Evolutionary conservation across 1,139 yeast species (phyloP).

Genomic region (Hansenula sp.): DNA sequence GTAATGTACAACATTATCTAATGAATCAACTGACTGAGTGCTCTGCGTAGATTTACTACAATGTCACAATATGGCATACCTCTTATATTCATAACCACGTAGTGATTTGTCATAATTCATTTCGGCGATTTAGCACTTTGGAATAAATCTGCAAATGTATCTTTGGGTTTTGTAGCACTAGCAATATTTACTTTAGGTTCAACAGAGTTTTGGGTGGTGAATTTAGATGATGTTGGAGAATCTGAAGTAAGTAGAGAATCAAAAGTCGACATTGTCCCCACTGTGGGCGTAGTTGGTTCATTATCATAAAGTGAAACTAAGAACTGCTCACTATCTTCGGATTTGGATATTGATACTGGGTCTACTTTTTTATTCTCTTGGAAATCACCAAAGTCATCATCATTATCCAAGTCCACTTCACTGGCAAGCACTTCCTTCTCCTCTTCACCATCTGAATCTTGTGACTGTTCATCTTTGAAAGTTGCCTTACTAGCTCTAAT

Average conservation of each 20-base stretch:
- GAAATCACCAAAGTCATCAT: slow-evolving; percentile 32
- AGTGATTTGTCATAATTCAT: no score
- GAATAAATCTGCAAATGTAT: slow-evolving; percentile 26
- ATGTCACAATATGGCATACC: no score
- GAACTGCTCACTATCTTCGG: not conserved
- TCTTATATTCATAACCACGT: no score
- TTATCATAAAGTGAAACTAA: not conserved
- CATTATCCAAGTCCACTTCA: slow-evolving; percentile 9
- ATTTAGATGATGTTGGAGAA: not conserved
- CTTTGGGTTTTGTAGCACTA: slow-evolving; percentile 4
- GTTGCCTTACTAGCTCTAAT: not conserved
- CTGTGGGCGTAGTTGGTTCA: slow-evolving; percentile 1
- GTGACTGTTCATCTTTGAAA: not conserved
- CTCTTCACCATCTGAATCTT: slow-evolving; percentile 1
- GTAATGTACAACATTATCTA: not conserved
- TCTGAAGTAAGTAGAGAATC: not conserved
- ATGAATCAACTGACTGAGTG: no score
- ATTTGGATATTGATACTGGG: not conserved
- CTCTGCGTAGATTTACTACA: no score
- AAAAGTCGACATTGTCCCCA: not conserved
- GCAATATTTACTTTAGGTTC: not conserved
- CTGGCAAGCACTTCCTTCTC: slow-evolving; percentile 8
- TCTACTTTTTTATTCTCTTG: slow-evolving; percentile 11
- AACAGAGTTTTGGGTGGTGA: not conserved
- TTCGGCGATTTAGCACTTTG: slow-evolving; percentile 1